These are phyloP conservation scores for Luvunga scandens DNA, from an alignment of 345 rosid genomes.

Conservation along the genomic window DNA sequence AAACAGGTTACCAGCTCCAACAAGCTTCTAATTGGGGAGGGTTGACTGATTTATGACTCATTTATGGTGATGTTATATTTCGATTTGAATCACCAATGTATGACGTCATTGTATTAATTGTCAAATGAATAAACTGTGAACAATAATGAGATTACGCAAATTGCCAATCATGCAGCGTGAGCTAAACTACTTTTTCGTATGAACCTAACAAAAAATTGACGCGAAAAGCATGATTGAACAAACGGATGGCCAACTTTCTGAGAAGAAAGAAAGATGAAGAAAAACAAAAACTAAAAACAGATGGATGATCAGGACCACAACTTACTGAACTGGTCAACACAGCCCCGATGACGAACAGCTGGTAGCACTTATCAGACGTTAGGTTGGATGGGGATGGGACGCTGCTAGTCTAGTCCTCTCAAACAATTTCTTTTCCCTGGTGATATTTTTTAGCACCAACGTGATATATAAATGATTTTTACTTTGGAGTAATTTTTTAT, in stretches of 20 bases:
- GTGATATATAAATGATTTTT: no score
- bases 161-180: neutral
- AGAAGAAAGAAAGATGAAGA: no score
- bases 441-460: no score
- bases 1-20: neutral
- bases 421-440: no score
- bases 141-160: neutral
- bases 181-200: neutral
- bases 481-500: no score
- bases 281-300: neutral
- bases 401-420: no score
- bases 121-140: neutral
- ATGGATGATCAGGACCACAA: neutral
- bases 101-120: neutral
- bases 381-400: neutral
- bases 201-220: neutral
- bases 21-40: neutral
- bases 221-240: neutral
- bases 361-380: neutral
- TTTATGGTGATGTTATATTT: no score
- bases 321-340: neutral
- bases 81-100: no score
- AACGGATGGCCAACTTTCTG: neutral
- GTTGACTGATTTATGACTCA: neutral
- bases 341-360: neutral